These are phyloP conservation scores for Suillus fuscotomentosus DNA, from an alignment of 768 basidiomycete species.

Conservation along the genomic window DNA sequence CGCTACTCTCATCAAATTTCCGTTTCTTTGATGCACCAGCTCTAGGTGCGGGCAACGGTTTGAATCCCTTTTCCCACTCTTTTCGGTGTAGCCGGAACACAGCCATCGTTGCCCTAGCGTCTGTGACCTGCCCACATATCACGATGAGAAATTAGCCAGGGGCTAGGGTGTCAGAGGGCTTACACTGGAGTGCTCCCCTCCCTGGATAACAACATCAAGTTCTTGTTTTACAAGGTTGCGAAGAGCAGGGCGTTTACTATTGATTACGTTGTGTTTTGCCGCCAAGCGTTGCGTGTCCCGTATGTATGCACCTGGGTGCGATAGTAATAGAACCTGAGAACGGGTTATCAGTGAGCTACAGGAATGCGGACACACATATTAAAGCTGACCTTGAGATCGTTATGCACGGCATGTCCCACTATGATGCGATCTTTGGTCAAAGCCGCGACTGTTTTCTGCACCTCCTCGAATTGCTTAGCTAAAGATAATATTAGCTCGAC, in stretches of 20 bases:
- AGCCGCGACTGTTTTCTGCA: constrained; percentile 77
- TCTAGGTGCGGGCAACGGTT: background rate
- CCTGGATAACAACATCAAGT: constrained; percentile 76
- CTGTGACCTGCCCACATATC: constrained; percentile 61
- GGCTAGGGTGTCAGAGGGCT: constrained; percentile 24
- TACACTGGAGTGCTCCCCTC: constrained; percentile 90
- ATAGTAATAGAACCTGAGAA: constrained; percentile 60
- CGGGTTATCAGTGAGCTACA: background rate
- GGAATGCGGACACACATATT: background rate
- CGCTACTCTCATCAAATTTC: constrained; percentile 9
- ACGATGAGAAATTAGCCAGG: constrained; percentile 1
- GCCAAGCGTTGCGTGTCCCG: constrained; percentile 72
- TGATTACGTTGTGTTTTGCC: constrained; percentile 55
- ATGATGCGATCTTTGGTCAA: constrained; percentile 76
- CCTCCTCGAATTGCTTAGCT: constrained; percentile 78
- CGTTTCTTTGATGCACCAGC: constrained; percentile 14
- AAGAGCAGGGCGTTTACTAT: constrained; percentile 69
- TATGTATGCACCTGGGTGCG: constrained; percentile 61
- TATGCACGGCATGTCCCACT: constrained; percentile 88
- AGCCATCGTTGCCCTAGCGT: constrained; percentile 95
- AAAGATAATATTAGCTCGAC: background rate
- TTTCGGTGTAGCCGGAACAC: constrained; percentile 81
- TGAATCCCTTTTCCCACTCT: constrained; percentile 68
- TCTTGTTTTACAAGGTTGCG: constrained; percentile 80
- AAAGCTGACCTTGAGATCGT: constrained; percentile 71